Evolutionary conservation across 306 rosid genomes (phyloP).

Genomic region (Castanospermum australe): DNA sequence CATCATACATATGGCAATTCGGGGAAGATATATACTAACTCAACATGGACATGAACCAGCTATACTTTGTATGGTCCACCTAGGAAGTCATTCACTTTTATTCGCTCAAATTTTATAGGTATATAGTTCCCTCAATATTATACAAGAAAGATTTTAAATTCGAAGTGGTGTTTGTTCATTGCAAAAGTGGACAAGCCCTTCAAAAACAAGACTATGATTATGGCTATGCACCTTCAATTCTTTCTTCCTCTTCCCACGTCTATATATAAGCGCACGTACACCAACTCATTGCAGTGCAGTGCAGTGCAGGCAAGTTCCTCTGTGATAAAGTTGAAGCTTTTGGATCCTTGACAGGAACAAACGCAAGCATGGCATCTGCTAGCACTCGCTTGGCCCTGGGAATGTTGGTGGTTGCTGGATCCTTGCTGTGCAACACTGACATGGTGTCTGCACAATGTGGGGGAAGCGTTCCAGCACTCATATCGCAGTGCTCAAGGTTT

Average conservation of each 20-base stretch:
- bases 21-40: not conserved
- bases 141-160: no score
- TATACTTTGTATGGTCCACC: not conserved
- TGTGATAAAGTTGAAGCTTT: not conserved
- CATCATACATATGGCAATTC: not conserved
- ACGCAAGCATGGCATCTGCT: conserved; percentile 6
- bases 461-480: not conserved
- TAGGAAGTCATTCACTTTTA: not conserved
- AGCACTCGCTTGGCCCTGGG: not conserved
- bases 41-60: not conserved
- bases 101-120: no score
- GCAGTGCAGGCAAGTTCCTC: not conserved
- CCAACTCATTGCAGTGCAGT: not conserved
- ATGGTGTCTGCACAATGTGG: conserved; percentile 38
- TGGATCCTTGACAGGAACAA: not conserved
- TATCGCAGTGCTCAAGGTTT: conserved; percentile 18
- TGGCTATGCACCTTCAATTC: no score
- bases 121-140: no score
- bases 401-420: conserved; percentile 22
- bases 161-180: not conserved
- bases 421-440: conserved; percentile 18
- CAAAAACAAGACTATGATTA: not conserved
- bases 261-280: not conserved
- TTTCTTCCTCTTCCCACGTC: not conserved
- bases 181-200: not conserved